Evolutionary conservation across 2,329 filamentous ascomycete genomes (phyloP), one percentile per base, ranked within the genome.

Genomic region (Penicillium fuscoglaucum): DNA sequence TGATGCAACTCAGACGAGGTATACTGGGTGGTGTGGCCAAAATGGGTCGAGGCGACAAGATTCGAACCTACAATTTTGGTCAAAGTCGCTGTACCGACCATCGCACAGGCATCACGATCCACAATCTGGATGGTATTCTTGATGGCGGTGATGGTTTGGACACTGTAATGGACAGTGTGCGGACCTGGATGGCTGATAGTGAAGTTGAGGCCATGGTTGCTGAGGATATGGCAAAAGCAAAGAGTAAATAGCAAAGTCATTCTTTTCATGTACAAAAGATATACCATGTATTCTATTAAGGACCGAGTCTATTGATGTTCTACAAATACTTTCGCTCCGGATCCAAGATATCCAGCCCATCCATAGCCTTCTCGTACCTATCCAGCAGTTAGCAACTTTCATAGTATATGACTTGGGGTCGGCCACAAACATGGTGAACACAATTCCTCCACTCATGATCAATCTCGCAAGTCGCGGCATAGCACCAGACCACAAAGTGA

Each of bases 401-500:
- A 40, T 37, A 44, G 37, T 48, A 37, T 33, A 37, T 33, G 10
- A 45, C n/a, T 40, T 19, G 40, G n/a, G 43, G 43, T 46, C n/a
- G 33, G 41, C 35, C 47, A 77, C 82, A 70, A 76, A 88, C 85
- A 98, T 96, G 24, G 95, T 96, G 72, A 99, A 99, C 41, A 99
- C 95, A 70, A 99, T 96, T 19, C 95, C 95, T 56, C 95, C 95
- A 70, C 92, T 97, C 76, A 98, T 76, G 43, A 97, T 90, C 66
- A 99, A 75, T 57, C 95, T 83, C 26, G 87, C 93, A 69, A 99
- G 76, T 54, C 95, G 83, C 1, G 95, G 95, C 66, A 98, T 72
- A 24, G 95, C 93, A 28, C 95, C 95, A 66, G 90, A 93, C 95
- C 95, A 99, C 65, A 98, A 90, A 0, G 93, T 96, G 41, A 93